Base-by-base conservation (phyloP, 2,329 filamentous ascomycete genomes). In the Ceratocystis eucalypticola region DNA sequence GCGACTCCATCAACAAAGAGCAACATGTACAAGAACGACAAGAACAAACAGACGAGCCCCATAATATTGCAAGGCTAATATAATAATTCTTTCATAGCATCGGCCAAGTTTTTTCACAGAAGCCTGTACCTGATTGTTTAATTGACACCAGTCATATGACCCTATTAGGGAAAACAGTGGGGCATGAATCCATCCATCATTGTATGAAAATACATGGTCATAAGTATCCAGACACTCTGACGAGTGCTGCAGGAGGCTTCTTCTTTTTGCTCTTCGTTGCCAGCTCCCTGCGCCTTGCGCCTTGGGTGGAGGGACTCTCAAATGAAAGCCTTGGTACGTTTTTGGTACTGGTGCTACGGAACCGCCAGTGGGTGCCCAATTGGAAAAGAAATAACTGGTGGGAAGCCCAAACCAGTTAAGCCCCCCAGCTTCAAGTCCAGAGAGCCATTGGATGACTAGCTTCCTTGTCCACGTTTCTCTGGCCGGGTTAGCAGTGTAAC, bases 61-160 rank as follows among this genome's bases (percentile, higher is more conserved):
- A 22, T 10, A 22, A 53, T 10, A 53, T 10, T 3, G 20, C 22
- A n/a, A 53, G 48, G 8, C 37, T 41, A 22, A 22, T 50, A 50
- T n/a, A 12, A 15, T 41, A 12, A 41, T 15, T 25, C 48, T 53
- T 50, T 41, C 37, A 41, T 41, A 41, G 37, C 37, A 41, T 15
- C 37, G 10, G 37, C 10, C 37, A 41, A 41, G 12, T 50, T 25
- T 50, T 5, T 22, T 53, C 48, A 25, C 25, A 53, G 10, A 28
- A 25, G 48, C 28, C 28, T 59, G 53, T 59, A 25, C 53, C 53
- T 59, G 53, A 33, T n/a, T 25, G 7, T n/a, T 59, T 59, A n/a
- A 37, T 59, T 59, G 53, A 59, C 53, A 59, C 55, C 17, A 59
- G 55, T 59, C 55, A 59, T 59, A 37, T 33, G 55, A 59, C 55